These are phyloP conservation scores for Candida orba DNA, from an alignment of 805 yeast genomes.

Conservation along the genomic window DNA sequence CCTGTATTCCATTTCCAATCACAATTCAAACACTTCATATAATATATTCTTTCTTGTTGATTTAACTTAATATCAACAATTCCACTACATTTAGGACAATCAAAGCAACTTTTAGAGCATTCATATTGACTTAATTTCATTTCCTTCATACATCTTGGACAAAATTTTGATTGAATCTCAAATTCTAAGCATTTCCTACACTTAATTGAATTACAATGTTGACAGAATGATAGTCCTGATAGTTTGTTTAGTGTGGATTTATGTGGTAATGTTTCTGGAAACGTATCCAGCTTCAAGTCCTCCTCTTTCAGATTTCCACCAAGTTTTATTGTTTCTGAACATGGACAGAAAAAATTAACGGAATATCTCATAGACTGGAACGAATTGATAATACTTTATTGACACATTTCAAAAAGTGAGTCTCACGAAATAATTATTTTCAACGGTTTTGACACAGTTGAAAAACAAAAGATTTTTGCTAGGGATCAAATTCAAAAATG, in stretches of 20 bases:
- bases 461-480: not conserved
- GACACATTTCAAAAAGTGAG: too few species aligned
- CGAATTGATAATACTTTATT: too few species aligned
- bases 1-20: constrained; percentile 10
- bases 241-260: constrained; percentile 14
- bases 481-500: too few species aligned
- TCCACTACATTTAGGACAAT: constrained; percentile 20
- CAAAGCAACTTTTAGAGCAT: constrained; percentile 23
- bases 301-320: constrained; percentile 1
- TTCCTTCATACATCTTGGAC: constrained; percentile 22
- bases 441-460: not conserved
- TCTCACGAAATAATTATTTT: too few species aligned
- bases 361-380: too few species aligned
- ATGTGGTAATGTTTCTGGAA: constrained; percentile 19
- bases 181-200: constrained; percentile 23
- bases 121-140: constrained; percentile 17
- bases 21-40: constrained; percentile 15
- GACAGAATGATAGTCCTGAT: constrained; percentile 18
- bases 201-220: constrained; percentile 20
- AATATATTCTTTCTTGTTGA: constrained; percentile 1
- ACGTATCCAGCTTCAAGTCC: constrained; percentile 11
- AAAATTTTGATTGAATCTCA: constrained; percentile 20
- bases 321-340: constrained; percentile 17
- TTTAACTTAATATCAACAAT: constrained; percentile 11
- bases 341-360: constrained; percentile 20